Percentiles rank a stretch among this genome's conserved stretches.
phyloP scores from a whole-genome alignment of 2,329 filamentous ascomycete genomes.

The Talaromyces sp. region DNA sequence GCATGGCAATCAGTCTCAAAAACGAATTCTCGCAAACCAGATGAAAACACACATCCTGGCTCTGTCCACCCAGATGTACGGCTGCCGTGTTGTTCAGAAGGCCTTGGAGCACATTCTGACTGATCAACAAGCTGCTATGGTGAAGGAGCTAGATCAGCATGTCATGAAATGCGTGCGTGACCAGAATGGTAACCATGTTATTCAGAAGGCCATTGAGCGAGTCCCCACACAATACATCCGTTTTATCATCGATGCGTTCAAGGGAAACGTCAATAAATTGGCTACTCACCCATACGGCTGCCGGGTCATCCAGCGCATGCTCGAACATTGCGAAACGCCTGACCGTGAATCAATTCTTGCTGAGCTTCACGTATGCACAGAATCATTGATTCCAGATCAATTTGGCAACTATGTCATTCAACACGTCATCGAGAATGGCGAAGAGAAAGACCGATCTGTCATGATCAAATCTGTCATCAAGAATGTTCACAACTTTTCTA shows the following conservation, averaged over 20 bases:
- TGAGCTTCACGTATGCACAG: conserved; percentile 70
- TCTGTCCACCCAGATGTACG: conserved; percentile 83
- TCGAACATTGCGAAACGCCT: conserved; percentile 71
- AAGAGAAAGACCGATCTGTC: conserved; percentile 63
- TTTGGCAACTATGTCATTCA: conserved; percentile 97
- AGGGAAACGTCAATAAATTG: conserved; percentile 66
- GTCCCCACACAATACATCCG: conserved; percentile 72
- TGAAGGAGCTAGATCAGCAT: conserved; percentile 73
- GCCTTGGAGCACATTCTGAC: conserved; percentile 84
- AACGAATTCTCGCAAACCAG: conserved; percentile 74
- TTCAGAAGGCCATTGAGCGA: conserved; percentile 86
- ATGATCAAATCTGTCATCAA: conserved; percentile 70
- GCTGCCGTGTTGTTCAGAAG: conserved; percentile 94
- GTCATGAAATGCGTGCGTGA: conserved; percentile 76
- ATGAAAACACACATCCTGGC: conserved; percentile 82
- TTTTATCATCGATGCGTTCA: conserved; percentile 79
- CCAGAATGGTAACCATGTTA: conserved; percentile 91
- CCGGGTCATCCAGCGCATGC: conserved; percentile 84
- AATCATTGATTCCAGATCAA: conserved; percentile 72
- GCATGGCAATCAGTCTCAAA: conserved; percentile 89
- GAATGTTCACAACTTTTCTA: conserved; percentile 70
- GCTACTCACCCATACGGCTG: conserved; percentile 82
- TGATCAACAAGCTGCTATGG: conserved; percentile 82
- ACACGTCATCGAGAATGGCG: conserved; percentile 77
- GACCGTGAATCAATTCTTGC: conserved; percentile 68